A percentile compares a stretch with the other conserved stretches of the same genome.
Conservation (phyloP, 1,284 basidiomycete genomes). For the Ganoderma lingzhi region DNA sequence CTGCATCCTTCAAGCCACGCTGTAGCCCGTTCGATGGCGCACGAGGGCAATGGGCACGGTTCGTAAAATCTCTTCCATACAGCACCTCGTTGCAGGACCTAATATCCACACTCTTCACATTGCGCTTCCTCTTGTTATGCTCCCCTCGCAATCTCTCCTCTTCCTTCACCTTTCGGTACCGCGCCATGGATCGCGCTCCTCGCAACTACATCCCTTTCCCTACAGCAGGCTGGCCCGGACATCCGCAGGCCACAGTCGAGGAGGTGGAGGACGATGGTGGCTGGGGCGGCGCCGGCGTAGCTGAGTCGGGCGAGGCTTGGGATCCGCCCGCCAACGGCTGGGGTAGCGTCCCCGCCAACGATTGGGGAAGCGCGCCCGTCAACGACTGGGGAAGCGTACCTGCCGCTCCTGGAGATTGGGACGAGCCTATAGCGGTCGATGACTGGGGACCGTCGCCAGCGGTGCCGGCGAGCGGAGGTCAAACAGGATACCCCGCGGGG, state of each 20-base stretch:
- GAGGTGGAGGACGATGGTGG: constrained; percentile 23
- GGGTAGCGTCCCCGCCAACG: constrained; percentile 3
- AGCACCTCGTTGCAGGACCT: constrained; percentile 17
- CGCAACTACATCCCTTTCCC: constrained; percentile 32
- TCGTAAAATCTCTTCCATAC: constrained; percentile 17
- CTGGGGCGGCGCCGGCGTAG: constrained; percentile 25
- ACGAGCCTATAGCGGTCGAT: not conserved
- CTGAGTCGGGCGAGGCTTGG: constrained; percentile 18
- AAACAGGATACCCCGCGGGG: constrained; percentile 12
- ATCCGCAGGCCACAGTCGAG: constrained; percentile 22
- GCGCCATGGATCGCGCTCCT: constrained; percentile 27
- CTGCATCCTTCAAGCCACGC: constrained; percentile 26
- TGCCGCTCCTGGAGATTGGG: constrained; percentile 18
- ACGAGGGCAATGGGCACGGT: constrained; percentile 26
- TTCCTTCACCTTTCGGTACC: constrained; percentile 11
- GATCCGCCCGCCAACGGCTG: constrained; percentile 13
- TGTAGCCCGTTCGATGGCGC: constrained; percentile 21
- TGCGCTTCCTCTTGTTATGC: constrained; percentile 6
- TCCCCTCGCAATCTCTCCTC: constrained; percentile 3
- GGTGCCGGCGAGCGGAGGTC: constrained; percentile 1
- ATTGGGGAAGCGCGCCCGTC: constrained; percentile 4
- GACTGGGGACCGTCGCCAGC: constrained; percentile 17
- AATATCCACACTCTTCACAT: constrained; percentile 7
- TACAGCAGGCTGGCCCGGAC: constrained; percentile 30
- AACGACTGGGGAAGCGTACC: constrained; percentile 19